Conservation (phyloP, 345 rosid genomes). For the Mercurialis annua region DNA sequence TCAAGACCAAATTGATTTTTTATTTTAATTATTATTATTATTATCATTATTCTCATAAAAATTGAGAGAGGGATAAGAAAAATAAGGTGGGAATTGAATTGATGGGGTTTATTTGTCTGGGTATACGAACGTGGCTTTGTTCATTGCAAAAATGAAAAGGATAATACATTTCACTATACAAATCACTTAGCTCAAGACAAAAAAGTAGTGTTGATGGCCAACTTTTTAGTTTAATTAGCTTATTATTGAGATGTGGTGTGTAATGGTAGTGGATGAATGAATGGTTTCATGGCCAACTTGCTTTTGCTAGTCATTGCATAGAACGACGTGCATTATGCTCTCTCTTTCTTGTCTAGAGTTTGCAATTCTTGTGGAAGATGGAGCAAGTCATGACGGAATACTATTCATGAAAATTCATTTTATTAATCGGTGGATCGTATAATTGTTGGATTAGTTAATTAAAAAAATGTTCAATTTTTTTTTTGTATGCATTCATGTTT, state of each 20-base stretch:
- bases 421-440: no score
- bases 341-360: slow-evolving; percentile 3
- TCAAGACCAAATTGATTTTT: no score
- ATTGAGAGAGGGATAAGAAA: slow-evolving; percentile 1
- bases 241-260: slow-evolving; percentile 33
- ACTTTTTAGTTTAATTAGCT: slow-evolving; percentile 48
- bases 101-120: slow-evolving; percentile 41
- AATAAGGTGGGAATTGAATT: slow-evolving; percentile 28
- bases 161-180: no score
- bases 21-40: no score
- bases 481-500: no score
- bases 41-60: slow-evolving; percentile 35
- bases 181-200: slow-evolving; percentile 34
- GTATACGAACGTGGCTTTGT: slow-evolving; percentile 33
- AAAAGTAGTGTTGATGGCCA: slow-evolving; percentile 33
- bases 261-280: neutral
- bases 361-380: neutral
- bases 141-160: neutral
- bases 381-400: neutral
- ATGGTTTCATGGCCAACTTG: slow-evolving; percentile 13
- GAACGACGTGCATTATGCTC: slow-evolving; percentile 22
- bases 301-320: slow-evolving; percentile 21
- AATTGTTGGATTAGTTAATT: no score
- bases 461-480: no score
- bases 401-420: slow-evolving; percentile 11